phyloP scores from a whole-genome alignment of 2,329 filamentous ascomycete species.

The Didymella glomerata region DNA sequence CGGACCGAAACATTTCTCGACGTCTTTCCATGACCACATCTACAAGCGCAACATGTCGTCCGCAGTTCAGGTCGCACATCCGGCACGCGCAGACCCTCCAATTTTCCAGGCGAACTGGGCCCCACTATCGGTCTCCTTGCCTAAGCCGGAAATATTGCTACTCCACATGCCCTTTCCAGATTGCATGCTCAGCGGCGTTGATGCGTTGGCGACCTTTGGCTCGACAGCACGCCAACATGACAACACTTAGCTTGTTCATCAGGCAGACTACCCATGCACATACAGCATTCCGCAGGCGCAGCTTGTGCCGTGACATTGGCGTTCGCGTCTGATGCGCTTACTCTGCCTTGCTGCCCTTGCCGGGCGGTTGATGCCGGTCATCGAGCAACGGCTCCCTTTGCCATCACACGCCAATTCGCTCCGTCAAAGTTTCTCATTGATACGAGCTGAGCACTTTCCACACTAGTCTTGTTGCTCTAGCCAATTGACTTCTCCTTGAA shows the following conservation, averaged over 20 bases:
- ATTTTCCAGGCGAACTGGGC: slow-evolving; percentile 22
- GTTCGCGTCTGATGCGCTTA: slow-evolving; percentile 52
- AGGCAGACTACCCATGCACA: slow-evolving; percentile 52
- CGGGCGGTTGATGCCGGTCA: slow-evolving; percentile 38
- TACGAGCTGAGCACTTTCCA: slow-evolving; percentile 38
- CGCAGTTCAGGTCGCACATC: slow-evolving; percentile 26
- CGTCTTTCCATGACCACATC: slow-evolving; percentile 34
- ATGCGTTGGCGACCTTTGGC: slow-evolving; percentile 48
- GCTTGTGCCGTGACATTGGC: slow-evolving; percentile 44
- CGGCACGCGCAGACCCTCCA: slow-evolving; percentile 24
- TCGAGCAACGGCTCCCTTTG: slow-evolving; percentile 38
- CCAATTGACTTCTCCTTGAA: slow-evolving; percentile 43
- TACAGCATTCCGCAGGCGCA: slow-evolving; percentile 47
- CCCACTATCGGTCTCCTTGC: slow-evolving; percentile 41
- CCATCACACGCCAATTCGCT: slow-evolving; percentile 46
- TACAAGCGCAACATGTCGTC: slow-evolving; percentile 25
- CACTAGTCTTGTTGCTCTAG: slow-evolving; percentile 37
- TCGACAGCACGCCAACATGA: slow-evolving; percentile 52
- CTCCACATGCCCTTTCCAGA: slow-evolving; percentile 49
- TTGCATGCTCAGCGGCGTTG: slow-evolving; percentile 51
- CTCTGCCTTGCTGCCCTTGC: slow-evolving; percentile 49
- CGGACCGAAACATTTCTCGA: slow-evolving; percentile 40
- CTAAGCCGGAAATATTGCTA: slow-evolving; percentile 39
- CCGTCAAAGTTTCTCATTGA: slow-evolving; percentile 41
- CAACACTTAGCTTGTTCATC: slow-evolving; percentile 52